Conservation (phyloP, 352 stramenopile genomes). For the Pythium aquatile region DNA sequence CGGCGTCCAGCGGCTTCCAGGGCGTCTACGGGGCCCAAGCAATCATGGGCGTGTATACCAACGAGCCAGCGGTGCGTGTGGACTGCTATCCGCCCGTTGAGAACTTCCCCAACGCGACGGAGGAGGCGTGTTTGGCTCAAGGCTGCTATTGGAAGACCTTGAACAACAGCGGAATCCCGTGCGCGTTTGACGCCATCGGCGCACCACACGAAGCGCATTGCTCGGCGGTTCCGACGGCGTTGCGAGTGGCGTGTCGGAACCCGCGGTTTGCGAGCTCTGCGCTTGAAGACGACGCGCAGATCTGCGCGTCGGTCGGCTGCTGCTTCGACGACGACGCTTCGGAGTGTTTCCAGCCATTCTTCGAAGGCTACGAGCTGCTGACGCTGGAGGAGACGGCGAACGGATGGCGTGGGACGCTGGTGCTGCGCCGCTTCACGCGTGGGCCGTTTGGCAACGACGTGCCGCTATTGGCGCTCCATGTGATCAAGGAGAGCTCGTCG, state of each 20-base stretch:
- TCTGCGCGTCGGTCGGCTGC: conserved; percentile 58
- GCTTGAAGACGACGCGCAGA: conserved; percentile 30
- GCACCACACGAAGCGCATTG: conserved; percentile 30
- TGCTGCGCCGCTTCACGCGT: conserved; percentile 37
- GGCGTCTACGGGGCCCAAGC: not conserved
- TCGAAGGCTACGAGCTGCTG: conserved; percentile 67
- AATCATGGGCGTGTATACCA: conserved; percentile 27
- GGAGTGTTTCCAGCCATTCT: conserved; percentile 69
- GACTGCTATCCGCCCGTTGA: conserved; percentile 68
- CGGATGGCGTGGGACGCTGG: conserved; percentile 60
- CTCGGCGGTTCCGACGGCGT: conserved; percentile 32
- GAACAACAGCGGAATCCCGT: conserved; percentile 53
- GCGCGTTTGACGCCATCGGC: conserved; percentile 47
- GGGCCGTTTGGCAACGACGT: conserved; percentile 83
- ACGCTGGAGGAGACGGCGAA: conserved; percentile 47
- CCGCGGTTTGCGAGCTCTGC: conserved; percentile 44
- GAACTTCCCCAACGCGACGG: conserved; percentile 68
- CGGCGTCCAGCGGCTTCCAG: not conserved
- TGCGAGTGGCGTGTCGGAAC: conserved; percentile 73
- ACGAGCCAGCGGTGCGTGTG: conserved; percentile 38
- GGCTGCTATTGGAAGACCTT: conserved; percentile 82
- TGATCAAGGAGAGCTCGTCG: conserved; percentile 47
- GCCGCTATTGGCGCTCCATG: conserved; percentile 53
- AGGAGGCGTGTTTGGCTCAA: conserved; percentile 78
- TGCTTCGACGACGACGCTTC: conserved; percentile 53